Evolutionary conservation across 1,284 basidiomycete genomes (phyloP), one percentile per base, ranked within the genome.

Genomic region (Ceratobasidium sp.): DNA sequence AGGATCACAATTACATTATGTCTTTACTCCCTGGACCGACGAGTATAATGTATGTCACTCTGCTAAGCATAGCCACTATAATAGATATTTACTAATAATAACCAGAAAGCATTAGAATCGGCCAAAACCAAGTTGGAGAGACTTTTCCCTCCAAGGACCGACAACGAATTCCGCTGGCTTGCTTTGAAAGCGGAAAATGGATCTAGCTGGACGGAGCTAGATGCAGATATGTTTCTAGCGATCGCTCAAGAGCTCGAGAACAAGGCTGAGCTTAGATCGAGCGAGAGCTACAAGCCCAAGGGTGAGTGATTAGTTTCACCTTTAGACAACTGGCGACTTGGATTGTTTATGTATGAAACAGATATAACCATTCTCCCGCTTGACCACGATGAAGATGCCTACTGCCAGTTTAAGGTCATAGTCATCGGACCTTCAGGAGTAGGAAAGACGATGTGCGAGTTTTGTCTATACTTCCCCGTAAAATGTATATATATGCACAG

Each of bases 11-110:
- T 52, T 19, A 11, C 11, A 23, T 25, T 33, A 16, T 19, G 52
- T 30, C 23, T 16, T 54, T 14, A 54, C 30, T 27, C 52, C 52
- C 33, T 54, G 52, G 52, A 27, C 27, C 19, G 30, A 54, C 30
- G 27, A 54, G 27, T 54, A 54, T 16, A 30, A 54, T 23, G 52
- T 54, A 30, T 9, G 8, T 23, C 16, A 23, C 21, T 16, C 44
- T 47, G 27, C 33, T 27, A 2, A 5, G 2, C 2, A 2, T 54
- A 23, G 4, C 11, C 33, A 11, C 33, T 5, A 36, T 11, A 36
- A 11, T 36, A 36, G 52, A 30, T 1, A 54, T 19, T 16, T 7
- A 9, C 27, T 30, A 21, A 7, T n/a, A 30, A 25, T 30, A n/a
- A 29, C 33, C 14, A 54, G 52, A 5, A 30, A 30, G 52, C 52